Percentiles rank a stretch among this genome's conserved stretches.
phyloP scores from a whole-genome alignment of 2,329 filamentous ascomycete genomes.

The Alternaria consortialis region DNA sequence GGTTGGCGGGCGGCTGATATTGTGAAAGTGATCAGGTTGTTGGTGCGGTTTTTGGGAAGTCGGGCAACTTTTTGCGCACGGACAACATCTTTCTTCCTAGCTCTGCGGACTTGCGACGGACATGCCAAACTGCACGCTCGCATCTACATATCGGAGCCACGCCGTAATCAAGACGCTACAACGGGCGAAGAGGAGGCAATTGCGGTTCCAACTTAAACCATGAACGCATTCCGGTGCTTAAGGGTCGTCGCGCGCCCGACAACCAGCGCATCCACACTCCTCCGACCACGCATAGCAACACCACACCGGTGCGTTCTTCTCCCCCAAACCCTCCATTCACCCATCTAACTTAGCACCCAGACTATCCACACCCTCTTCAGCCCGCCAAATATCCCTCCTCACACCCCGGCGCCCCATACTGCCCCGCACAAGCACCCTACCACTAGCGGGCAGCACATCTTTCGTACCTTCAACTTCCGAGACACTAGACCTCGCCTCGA shows the following conservation, averaged over 20 bases:
- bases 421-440: conserved; percentile 25
- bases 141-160: background rate
- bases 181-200: conserved; percentile 4
- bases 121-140: background rate
- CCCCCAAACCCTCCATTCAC: background rate
- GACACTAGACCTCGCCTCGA: conserved; percentile 47
- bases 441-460: conserved; percentile 26
- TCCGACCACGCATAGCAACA: conserved; percentile 28
- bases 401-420: conserved; percentile 38
- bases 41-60: background rate
- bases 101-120: conserved; percentile 27
- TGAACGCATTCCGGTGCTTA: conserved; percentile 48
- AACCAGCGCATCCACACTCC: conserved; percentile 24
- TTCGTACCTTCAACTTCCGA: conserved; percentile 22
- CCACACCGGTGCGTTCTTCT: conserved; percentile 31
- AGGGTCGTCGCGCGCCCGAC: conserved; percentile 35
- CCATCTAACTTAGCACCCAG: conserved; percentile 10
- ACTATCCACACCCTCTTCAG: conserved; percentile 14
- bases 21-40: background rate
- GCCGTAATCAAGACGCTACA: background rate
- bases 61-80: conserved; percentile 45
- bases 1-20: background rate
- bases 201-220: conserved; percentile 17
- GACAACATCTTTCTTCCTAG: conserved; percentile 28
- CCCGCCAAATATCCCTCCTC: conserved; percentile 42